These are phyloP conservation scores for Oidiodendron maius DNA, from an alignment of 495 filamentous ascomycete genomes.

Conservation along the genomic window DNA sequence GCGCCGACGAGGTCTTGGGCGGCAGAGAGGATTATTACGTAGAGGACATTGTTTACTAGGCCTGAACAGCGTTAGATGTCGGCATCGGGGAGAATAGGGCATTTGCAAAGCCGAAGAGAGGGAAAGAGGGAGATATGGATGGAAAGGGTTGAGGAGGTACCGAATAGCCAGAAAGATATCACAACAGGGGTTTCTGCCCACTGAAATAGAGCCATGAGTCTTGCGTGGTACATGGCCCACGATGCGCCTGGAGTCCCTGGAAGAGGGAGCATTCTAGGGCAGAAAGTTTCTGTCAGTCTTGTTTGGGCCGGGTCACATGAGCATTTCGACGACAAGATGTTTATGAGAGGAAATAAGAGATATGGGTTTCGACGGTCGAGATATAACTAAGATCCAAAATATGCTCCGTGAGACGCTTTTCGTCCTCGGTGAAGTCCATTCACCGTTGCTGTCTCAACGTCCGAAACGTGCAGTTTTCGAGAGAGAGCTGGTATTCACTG, in stretches of 20 bases:
- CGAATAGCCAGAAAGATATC: constrained; percentile 87
- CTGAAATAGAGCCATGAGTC: constrained; percentile 56
- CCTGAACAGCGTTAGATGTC: constrained; percentile 43
- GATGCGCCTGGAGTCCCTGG: constrained; percentile 70
- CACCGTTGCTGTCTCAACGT: no score
- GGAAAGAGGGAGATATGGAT: not conserved
- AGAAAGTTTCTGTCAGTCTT: no score
- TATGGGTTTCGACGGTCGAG: no score
- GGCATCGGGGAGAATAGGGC: not conserved
- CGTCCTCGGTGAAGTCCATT: no score
- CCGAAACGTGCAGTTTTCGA: no score
- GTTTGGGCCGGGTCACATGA: not conserved
- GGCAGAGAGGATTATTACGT: constrained; percentile 94
- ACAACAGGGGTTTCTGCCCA: constrained; percentile 69
- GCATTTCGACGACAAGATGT: not conserved
- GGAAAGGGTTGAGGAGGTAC: constrained; percentile 36
- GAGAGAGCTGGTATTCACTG: no score
- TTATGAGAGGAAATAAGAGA: no score
- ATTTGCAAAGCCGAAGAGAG: no score
- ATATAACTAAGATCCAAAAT: no score
- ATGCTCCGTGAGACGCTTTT: no score
- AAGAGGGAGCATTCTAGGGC: constrained; percentile 49
- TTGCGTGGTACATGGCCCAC: constrained; percentile 62
- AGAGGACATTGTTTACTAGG: constrained; percentile 95
- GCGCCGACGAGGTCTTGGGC: constrained; percentile 92